phyloP scores from a whole-genome alignment of 78 protist genomes.

The Dictyostelium purpureum region DNA sequence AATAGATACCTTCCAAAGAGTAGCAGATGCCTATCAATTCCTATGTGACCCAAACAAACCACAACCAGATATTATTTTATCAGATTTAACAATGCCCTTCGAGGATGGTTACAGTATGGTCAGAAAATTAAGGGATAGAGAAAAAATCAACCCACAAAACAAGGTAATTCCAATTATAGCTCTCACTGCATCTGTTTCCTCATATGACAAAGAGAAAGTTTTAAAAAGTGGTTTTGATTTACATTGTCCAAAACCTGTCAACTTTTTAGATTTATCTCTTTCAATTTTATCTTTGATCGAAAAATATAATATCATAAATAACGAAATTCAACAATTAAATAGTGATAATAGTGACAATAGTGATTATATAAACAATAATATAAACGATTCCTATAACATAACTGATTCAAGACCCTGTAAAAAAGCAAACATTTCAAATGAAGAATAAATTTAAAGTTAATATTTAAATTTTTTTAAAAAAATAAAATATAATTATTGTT shows the following conservation, averaged over 20 bases:
- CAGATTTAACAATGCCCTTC: constrained; percentile 53
- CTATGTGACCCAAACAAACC: background rate
- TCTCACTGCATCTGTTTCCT: constrained; percentile 30
- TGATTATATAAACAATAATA: background rate
- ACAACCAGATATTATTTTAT: constrained; percentile 15
- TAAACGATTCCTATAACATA: background rate
- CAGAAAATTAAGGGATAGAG: constrained; percentile 2
- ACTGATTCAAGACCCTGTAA: background rate
- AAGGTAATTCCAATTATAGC: constrained; percentile 38
- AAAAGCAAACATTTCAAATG: background rate
- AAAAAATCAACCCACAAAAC: background rate
- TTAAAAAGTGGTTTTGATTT: constrained; percentile 8
- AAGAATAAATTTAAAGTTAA: background rate
- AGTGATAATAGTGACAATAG: background rate
- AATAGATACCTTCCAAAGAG: background rate
- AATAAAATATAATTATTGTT: background rate
- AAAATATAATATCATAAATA: constrained; percentile 4
- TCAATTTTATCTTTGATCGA: constrained; percentile 17
- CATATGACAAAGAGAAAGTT: constrained; percentile 1
- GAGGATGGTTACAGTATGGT: constrained; percentile 52
- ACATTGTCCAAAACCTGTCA: constrained; percentile 44
- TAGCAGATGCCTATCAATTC: background rate
- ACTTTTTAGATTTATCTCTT: constrained; percentile 24
- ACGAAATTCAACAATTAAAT: background rate
- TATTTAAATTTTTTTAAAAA: background rate